Conservation (phyloP, 2,329 filamentous ascomycete species). For the Neofusicoccum cordaticola region DNA sequence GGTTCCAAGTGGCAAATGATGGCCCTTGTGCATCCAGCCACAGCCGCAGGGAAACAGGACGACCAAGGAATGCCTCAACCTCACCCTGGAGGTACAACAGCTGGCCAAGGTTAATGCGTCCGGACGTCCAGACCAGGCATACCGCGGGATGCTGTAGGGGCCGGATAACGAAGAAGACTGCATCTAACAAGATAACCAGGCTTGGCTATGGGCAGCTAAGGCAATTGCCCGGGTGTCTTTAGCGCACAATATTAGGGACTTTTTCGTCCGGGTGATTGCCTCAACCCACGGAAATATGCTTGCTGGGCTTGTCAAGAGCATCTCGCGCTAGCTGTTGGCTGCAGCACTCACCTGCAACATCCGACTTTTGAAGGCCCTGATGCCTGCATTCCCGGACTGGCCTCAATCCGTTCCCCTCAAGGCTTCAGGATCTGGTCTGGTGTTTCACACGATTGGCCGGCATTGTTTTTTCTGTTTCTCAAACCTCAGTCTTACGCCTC, state of each 20-base stretch:
- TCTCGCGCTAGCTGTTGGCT: too few relatives aligned
- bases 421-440: background rate
- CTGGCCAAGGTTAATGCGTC: background rate
- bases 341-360: background rate
- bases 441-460: background rate
- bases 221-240: too few relatives aligned
- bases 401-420: background rate
- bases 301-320: too few relatives aligned
- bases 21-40: background rate
- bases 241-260: too few relatives aligned
- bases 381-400: background rate
- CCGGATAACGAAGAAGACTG: too few relatives aligned
- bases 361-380: background rate
- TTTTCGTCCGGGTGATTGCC: too few relatives aligned
- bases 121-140: background rate
- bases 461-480: background rate
- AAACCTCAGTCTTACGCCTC: background rate
- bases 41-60: background rate
- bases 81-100: background rate
- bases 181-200: too few relatives aligned
- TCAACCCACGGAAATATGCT: too few relatives aligned
- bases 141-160: too few relatives aligned
- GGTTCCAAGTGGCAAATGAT: slow-evolving; percentile 2
- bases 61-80: background rate
- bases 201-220: too few relatives aligned